phyloP scores from a whole-genome alignment of 2,329 filamentous ascomycete species.

The Sporothrix luriei region DNA sequence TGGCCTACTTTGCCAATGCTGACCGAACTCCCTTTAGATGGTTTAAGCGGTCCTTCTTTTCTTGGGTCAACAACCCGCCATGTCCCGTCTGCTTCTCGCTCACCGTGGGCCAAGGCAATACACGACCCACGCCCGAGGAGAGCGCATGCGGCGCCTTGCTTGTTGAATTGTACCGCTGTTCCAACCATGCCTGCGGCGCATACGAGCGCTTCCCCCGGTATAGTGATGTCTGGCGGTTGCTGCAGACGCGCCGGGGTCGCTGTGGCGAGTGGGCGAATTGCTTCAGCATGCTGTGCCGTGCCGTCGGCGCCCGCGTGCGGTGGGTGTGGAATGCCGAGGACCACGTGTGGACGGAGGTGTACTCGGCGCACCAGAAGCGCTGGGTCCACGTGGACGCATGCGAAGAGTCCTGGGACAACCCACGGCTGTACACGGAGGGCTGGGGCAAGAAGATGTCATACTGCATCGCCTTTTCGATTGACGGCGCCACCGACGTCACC shows the following conservation, averaged over 20 bases:
- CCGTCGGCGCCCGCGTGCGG: conserved; percentile 83
- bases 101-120: conserved; percentile 80
- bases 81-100: conserved; percentile 81
- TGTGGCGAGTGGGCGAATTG: conserved; percentile 97
- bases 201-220: conserved; percentile 89
- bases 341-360: conserved; percentile 97
- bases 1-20: conserved; percentile 21
- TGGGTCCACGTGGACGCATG: conserved; percentile 98
- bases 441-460: conserved; percentile 98
- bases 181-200: conserved; percentile 69
- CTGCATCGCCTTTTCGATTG: conserved; percentile 93
- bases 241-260: conserved; percentile 83
- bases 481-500: conserved; percentile 71
- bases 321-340: conserved; percentile 99
- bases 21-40: conserved; percentile 58
- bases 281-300: conserved; percentile 97
- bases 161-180: conserved; percentile 90
- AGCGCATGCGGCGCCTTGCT: conserved; percentile 81
- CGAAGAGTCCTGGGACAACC: conserved; percentile 94
- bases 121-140: conserved; percentile 84
- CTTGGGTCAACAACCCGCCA: conserved; percentile 93
- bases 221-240: conserved; percentile 88
- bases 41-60: conserved; percentile 95
- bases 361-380: conserved; percentile 86
- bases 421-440: conserved; percentile 86